Percentiles rank a stretch among this genome's conserved stretches.
phyloP scores from a whole-genome alignment of 352 stramenopile species.

The Globisporangium megalacanthum region DNA sequence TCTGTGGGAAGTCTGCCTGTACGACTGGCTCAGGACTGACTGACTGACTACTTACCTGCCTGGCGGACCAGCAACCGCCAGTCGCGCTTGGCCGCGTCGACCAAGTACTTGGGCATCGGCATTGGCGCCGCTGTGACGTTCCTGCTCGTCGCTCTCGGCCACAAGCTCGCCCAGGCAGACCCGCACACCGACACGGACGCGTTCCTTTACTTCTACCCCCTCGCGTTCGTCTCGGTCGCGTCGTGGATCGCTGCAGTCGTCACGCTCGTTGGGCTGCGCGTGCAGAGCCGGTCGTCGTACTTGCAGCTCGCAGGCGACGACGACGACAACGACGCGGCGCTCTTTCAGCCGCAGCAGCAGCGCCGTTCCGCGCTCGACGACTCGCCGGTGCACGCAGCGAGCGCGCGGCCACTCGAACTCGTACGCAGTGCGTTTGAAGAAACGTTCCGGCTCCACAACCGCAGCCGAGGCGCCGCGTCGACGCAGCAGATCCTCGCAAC shows the following conservation, averaged over 20 bases:
- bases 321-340: slow-evolving; percentile 42
- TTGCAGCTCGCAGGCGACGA: slow-evolving; percentile 54
- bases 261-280: slow-evolving; percentile 56
- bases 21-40: too few relatives aligned
- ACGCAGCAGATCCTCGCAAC: slow-evolving; percentile 37
- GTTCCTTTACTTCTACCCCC: slow-evolving; percentile 70
- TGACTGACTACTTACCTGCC: neutral
- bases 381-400: slow-evolving; percentile 15
- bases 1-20: too few relatives aligned
- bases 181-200: slow-evolving; percentile 30
- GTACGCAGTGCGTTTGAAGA: slow-evolving; percentile 72
- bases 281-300: slow-evolving; percentile 60
- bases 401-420: slow-evolving; percentile 31
- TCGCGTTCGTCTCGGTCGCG: slow-evolving; percentile 69
- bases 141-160: slow-evolving; percentile 36
- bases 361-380: slow-evolving; percentile 25
- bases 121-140: slow-evolving; percentile 50
- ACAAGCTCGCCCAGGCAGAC: slow-evolving; percentile 43
- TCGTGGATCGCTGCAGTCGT: slow-evolving; percentile 64
- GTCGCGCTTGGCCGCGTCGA: slow-evolving; percentile 49
- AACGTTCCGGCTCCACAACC: slow-evolving; percentile 44
- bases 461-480: slow-evolving; percentile 10
- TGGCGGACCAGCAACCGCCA: slow-evolving; percentile 41
- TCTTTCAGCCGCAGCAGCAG: slow-evolving; percentile 21
- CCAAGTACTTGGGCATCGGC: slow-evolving; percentile 61